phyloP scores from a whole-genome alignment of 1,139 yeast genomes.

The Pichia sp. region DNA sequence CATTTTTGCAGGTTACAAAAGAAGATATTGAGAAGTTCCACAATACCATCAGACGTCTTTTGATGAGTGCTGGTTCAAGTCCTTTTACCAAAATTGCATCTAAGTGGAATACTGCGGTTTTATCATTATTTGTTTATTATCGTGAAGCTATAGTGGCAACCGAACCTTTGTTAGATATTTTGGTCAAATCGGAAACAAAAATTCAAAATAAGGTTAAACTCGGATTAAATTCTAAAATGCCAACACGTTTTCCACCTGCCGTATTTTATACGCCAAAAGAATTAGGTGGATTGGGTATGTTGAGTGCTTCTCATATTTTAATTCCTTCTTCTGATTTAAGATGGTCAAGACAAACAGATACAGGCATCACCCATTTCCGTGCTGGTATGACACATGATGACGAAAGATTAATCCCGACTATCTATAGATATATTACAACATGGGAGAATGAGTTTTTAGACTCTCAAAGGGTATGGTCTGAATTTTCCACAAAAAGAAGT shows the following conservation, averaged over 20 bases:
- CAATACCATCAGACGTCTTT: slow-evolving; percentile 78
- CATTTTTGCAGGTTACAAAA: slow-evolving; percentile 76
- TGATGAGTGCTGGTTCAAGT: slow-evolving; percentile 94
- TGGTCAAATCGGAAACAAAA: slow-evolving; percentile 89
- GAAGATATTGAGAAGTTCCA: slow-evolving; percentile 76
- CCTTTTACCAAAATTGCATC: slow-evolving; percentile 93
- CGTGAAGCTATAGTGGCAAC: slow-evolving; percentile 92
- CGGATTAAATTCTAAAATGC: slow-evolving; percentile 97
- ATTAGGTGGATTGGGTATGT: slow-evolving; percentile 95
- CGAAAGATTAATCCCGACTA: slow-evolving; percentile 81
- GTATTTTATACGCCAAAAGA: slow-evolving; percentile 97
- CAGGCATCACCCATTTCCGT: slow-evolving; percentile 91
- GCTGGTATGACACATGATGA: slow-evolving; percentile 85
- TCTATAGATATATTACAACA: slow-evolving; percentile 84
- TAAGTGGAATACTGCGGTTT: slow-evolving; percentile 92
- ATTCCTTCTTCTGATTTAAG: slow-evolving; percentile 89
- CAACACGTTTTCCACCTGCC: slow-evolving; percentile 97
- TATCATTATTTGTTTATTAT: slow-evolving; percentile 80
- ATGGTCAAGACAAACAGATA: slow-evolving; percentile 91
- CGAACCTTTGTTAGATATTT: slow-evolving; percentile 64
- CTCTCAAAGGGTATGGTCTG: slow-evolving; percentile 97
- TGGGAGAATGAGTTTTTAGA: slow-evolving; percentile 97
- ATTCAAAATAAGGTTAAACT: slow-evolving; percentile 91
- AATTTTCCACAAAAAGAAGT: slow-evolving; percentile 81
- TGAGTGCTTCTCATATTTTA: slow-evolving; percentile 91